Evolutionary conservation across 2,329 filamentous ascomycete species (phyloP).

Genomic region (Trematosphaeria pertusa): DNA sequence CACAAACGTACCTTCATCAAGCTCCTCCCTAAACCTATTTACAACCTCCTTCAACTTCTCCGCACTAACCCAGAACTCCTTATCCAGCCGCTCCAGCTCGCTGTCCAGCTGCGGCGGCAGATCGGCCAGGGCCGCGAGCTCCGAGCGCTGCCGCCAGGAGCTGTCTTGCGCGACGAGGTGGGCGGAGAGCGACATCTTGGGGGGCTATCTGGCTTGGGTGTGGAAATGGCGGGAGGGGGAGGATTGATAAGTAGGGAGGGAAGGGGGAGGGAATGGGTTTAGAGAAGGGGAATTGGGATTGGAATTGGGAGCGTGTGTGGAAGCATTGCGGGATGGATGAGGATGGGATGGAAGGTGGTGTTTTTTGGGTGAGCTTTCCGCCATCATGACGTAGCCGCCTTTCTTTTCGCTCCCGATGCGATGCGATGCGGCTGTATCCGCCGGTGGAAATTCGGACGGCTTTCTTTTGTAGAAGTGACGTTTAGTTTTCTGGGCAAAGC

Average conservation of each 20-base stretch:
- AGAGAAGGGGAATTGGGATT: too few species aligned
- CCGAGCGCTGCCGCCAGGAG: slow-evolving; percentile 29
- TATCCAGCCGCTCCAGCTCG: slow-evolving; percentile 27
- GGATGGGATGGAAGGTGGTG: neutral
- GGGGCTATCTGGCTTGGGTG: neutral
- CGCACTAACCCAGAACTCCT: slow-evolving; percentile 31
- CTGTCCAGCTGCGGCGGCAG: slow-evolving; percentile 26
- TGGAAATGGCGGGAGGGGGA: too few species aligned
- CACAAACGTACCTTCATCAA: slow-evolving; percentile 28
- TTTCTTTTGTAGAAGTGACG: too few species aligned
- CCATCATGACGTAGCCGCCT: slow-evolving; percentile 7
- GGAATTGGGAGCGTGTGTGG: too few species aligned
- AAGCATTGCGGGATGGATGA: too few species aligned
- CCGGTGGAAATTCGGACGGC: too few species aligned
- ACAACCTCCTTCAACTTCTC: slow-evolving; percentile 33
- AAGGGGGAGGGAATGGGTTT: too few species aligned
- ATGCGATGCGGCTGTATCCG: too few species aligned
- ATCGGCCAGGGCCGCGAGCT: slow-evolving; percentile 24
- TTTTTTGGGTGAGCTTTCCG: neutral
- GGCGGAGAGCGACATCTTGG: slow-evolving; percentile 20
- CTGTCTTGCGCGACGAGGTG: slow-evolving; percentile 16
- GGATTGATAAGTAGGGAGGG: too few species aligned
- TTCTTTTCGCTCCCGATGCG: neutral
- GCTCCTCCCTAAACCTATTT: slow-evolving; percentile 28
- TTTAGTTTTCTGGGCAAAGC: too few species aligned